phyloP scores from a whole-genome alignment of 345 rosid genomes.

The Leavenworthia alabamica region DNA sequence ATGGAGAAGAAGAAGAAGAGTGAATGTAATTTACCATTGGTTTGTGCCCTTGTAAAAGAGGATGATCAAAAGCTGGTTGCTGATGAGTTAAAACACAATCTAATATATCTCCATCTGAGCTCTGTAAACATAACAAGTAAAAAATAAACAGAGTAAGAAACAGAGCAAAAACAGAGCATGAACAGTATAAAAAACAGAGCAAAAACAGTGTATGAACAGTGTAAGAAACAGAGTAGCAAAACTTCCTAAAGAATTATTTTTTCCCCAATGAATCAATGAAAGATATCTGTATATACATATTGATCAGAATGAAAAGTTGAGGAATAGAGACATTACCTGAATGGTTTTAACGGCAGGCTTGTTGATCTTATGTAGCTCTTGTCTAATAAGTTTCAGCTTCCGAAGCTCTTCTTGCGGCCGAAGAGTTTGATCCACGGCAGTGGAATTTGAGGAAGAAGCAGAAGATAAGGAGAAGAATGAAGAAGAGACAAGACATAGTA shows the following conservation, averaged over 20 bases:
- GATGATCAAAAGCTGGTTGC: conserved; percentile 95
- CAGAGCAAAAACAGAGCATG: conserved; percentile 4
- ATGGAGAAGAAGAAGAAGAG: not conserved
- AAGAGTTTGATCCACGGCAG: conserved; percentile 41
- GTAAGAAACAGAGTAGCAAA: too few species aligned
- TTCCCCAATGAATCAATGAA: not conserved
- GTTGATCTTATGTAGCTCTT: conserved; percentile 75
- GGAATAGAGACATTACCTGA: conserved; percentile 40
- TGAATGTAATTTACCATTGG: conserved; percentile 48
- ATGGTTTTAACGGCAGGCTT: conserved; percentile 78
- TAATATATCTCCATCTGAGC: conserved; percentile 77
- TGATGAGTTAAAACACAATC: conserved; percentile 74
- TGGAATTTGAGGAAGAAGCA: conserved; percentile 26
- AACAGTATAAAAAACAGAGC: not conserved
- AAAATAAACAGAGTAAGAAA: not conserved
- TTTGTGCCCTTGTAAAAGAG: conserved; percentile 51
- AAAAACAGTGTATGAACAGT: too few species aligned
- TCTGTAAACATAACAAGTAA: conserved; percentile 41
- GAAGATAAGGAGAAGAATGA: conserved; percentile 32
- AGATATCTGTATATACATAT: not conserved
- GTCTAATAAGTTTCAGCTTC: conserved; percentile 49
- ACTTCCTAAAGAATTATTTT: not conserved
- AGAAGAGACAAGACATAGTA: conserved; percentile 41
- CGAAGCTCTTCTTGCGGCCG: conserved; percentile 51
- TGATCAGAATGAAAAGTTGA: not conserved